Percentiles rank a stretch among this genome's conserved stretches.
These are phyloP conservation scores for Anisogramma anomala DNA, from an alignment of 2,329 filamentous ascomycete species.

Conservation along the genomic window DNA sequence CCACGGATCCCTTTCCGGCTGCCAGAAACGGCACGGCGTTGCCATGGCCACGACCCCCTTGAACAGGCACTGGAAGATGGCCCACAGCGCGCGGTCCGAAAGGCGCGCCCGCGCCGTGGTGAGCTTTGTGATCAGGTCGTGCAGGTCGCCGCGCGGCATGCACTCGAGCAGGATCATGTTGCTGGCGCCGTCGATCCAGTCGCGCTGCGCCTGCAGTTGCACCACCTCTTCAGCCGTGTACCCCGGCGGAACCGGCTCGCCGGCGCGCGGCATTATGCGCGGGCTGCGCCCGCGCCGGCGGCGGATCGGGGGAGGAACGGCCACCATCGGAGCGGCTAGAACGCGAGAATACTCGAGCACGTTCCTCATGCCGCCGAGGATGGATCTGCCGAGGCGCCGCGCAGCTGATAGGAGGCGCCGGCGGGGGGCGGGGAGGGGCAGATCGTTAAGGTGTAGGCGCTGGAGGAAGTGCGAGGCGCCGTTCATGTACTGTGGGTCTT, in stretches of 20 bases:
- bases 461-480: background rate
- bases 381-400: too few species aligned
- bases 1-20: background rate
- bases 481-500: background rate
- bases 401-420: too few species aligned
- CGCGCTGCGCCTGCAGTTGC: background rate
- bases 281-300: too few species aligned
- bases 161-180: background rate
- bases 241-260: background rate
- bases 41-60: conserved; percentile 1
- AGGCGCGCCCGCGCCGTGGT: background rate
- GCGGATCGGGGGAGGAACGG: too few species aligned
- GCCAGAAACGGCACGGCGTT: background rate
- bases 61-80: conserved; percentile 1
- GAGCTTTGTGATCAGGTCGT: background rate
- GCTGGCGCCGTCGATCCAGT: background rate
- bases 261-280: too few species aligned
- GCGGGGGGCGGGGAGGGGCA: background rate
- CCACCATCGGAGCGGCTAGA: too few species aligned
- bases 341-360: too few species aligned
- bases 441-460: background rate
- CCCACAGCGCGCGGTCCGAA: conserved; percentile 1
- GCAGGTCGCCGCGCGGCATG: background rate
- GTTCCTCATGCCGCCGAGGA: too few species aligned
- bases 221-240: background rate